Evolutionary conservation across 2,329 filamentous ascomycete species (phyloP).

Genomic region (Penicillium freii): DNA sequence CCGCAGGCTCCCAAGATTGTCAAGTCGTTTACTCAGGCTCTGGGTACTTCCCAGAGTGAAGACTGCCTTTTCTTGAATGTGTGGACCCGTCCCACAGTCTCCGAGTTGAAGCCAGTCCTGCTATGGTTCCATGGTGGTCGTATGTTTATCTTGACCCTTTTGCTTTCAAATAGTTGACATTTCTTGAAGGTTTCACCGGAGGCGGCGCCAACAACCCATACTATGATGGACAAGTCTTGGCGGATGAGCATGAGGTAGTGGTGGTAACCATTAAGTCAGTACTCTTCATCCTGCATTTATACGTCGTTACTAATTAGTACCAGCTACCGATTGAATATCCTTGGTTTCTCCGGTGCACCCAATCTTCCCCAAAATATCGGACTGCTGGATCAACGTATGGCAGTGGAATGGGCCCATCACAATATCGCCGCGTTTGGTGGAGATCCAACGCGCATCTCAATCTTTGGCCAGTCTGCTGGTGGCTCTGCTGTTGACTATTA

Average conservation of each 20-base stretch:
- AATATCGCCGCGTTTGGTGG: conserved; percentile 55
- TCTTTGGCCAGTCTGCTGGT: conserved; percentile 51
- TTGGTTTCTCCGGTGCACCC: conserved; percentile 42
- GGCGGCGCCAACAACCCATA: conserved; percentile 39
- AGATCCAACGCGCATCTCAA: conserved; percentile 45
- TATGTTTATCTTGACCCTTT: conserved; percentile 17
- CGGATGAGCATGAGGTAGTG: conserved; percentile 40
- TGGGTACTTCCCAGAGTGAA: conserved; percentile 30
- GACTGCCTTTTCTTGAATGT: conserved; percentile 41
- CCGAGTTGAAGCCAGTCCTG: conserved; percentile 37
- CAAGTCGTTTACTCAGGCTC: conserved; percentile 21
- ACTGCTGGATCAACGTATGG: conserved; percentile 53
- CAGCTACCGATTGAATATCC: conserved; percentile 43
- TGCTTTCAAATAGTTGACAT: neutral
- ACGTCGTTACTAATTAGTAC: neutral
- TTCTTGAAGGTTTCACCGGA: conserved; percentile 33
- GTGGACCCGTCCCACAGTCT: conserved; percentile 26
- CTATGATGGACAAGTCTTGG: conserved; percentile 38
- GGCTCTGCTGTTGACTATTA: conserved; percentile 31
- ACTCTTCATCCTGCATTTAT: neutral
- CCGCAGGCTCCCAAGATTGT: conserved; percentile 22
- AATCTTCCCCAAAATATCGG: conserved; percentile 46
- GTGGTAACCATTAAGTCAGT: conserved; percentile 43
- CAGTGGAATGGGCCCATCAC: conserved; percentile 52
- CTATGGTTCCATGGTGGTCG: conserved; percentile 45